A percentile compares a stretch with the other conserved stretches of the same genome.
Conservation (phyloP, 179 eudicot species). For the Carnegiea gigantea region DNA sequence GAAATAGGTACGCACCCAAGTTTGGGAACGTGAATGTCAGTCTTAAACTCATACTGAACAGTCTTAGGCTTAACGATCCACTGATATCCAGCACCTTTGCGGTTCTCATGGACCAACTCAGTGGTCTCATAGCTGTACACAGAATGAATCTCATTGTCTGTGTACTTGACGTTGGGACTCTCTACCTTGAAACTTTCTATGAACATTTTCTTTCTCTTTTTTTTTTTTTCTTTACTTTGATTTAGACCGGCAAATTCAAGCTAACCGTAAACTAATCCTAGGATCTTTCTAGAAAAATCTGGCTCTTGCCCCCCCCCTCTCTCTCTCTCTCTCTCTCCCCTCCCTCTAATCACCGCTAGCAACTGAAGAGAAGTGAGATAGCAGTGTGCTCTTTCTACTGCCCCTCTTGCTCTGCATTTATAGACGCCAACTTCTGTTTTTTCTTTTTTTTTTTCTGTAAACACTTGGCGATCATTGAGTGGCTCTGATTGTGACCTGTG, state of each 20-base stretch:
- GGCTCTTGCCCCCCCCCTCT: neutral
- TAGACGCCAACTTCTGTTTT: neutral
- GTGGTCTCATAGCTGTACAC: conserved; percentile 79
- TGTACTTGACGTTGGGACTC: conserved; percentile 83
- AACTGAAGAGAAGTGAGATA: neutral
- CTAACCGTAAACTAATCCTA: neutral
- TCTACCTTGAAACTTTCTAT: conserved; percentile 87
- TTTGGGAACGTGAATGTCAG: conserved; percentile 75
- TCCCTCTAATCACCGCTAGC: neutral
- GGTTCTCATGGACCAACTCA: conserved; percentile 84
- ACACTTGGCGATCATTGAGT: neutral
- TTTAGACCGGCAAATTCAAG: too few species aligned
- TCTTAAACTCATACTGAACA: conserved; percentile 79
- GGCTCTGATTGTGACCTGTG: neutral
- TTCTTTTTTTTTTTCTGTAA: neutral
- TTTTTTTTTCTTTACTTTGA: too few species aligned
- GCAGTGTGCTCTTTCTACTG: neutral
- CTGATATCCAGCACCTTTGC: conserved; percentile 65
- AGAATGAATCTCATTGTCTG: conserved; percentile 72
- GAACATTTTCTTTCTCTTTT: conserved; percentile 51
- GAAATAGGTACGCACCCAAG: conserved; percentile 50
- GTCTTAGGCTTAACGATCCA: conserved; percentile 91
- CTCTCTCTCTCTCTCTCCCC: neutral
- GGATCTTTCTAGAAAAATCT: neutral
- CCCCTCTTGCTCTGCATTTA: neutral